Percentiles rank a stretch among this genome's conserved stretches.
phyloP scores from a whole-genome alignment of 192 early-diverging fungal species.

The Backusella morwellensis region DNA sequence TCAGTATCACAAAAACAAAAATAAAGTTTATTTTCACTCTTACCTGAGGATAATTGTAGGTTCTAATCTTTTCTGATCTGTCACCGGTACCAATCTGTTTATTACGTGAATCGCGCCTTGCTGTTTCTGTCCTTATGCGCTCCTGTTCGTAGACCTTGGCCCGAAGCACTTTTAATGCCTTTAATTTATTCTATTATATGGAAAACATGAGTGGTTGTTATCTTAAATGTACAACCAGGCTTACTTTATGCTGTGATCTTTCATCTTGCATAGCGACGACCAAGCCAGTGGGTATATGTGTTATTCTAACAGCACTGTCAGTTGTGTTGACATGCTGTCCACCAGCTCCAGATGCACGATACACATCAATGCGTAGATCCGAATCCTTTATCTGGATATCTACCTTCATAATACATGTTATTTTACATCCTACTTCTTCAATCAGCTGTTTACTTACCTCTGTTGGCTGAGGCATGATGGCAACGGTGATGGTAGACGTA shows the following conservation, averaged over 20 bases:
- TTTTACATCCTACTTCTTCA: background rate
- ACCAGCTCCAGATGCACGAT: conserved; percentile 78
- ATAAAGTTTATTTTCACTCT: background rate
- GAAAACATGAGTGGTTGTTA: background rate
- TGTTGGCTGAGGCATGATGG: conserved; percentile 72
- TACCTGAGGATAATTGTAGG: conserved; percentile 80
- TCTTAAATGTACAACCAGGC: background rate
- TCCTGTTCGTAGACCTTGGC: conserved; percentile 77
- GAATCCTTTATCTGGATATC: conserved; percentile 64
- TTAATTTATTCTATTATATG: conserved; percentile 69
- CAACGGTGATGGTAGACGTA: conserved; percentile 77
- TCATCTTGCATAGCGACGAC: conserved; percentile 87
- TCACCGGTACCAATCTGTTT: conserved; percentile 63
- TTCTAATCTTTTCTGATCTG: conserved; percentile 81
- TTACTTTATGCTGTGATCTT: conserved; percentile 83
- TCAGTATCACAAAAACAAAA: background rate
- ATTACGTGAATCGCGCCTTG: conserved; percentile 59
- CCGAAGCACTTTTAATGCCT: conserved; percentile 81
- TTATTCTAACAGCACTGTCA: conserved; percentile 90
- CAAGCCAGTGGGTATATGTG: conserved; percentile 90
- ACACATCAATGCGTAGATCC: conserved; percentile 71
- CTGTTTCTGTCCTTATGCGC: conserved; percentile 51
- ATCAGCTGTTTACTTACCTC: conserved; percentile 38
- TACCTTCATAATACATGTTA: conserved; percentile 28
- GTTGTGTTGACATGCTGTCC: conserved; percentile 96